phyloP scores from a whole-genome alignment of 2,329 filamentous ascomycete genomes.

The Huntiella moniliformis region DNA sequence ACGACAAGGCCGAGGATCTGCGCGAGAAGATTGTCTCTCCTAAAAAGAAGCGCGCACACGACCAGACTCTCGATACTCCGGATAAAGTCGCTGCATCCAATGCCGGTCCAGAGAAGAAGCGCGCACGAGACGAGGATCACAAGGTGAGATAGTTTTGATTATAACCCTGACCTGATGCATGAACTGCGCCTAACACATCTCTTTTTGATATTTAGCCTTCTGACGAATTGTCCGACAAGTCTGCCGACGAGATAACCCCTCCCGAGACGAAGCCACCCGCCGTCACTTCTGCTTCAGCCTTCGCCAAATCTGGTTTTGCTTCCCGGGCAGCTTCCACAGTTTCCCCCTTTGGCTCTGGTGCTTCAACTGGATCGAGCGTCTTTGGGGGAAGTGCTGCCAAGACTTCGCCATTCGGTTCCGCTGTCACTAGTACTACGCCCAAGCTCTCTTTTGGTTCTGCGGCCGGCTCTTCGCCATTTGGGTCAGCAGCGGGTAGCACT shows the following conservation, averaged over 20 bases:
- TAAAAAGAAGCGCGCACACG: conserved; percentile 47
- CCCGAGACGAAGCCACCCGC: conserved; percentile 7
- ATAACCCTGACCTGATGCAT: not conserved
- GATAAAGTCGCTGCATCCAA: conserved; percentile 24
- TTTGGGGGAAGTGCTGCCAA: conserved; percentile 14
- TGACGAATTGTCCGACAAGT: not conserved
- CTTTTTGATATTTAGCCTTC: not conserved
- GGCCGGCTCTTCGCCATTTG: conserved; percentile 28
- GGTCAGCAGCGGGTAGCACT: conserved; percentile 16
- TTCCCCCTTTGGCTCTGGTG: conserved; percentile 43
- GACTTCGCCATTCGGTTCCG: conserved; percentile 18
- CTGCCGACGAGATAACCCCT: conserved; percentile 17
- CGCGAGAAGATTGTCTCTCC: conserved; percentile 37
- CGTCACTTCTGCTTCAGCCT: conserved; percentile 38
- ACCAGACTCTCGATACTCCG: conserved; percentile 32
- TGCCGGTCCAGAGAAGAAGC: conserved; percentile 43
- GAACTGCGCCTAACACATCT: not conserved
- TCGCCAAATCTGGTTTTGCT: conserved; percentile 49
- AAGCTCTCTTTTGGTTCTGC: conserved; percentile 31
- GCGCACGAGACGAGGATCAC: conserved; percentile 32
- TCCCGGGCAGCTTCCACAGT: conserved; percentile 40
- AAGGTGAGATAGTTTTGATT: conserved; percentile 16
- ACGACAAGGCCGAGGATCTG: conserved; percentile 20
- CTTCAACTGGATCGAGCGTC: conserved; percentile 19
- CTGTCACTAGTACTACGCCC: conserved; percentile 17